Conservation (phyloP, 768 basidiomycete genomes). For the Tephrocybe sp. region DNA sequence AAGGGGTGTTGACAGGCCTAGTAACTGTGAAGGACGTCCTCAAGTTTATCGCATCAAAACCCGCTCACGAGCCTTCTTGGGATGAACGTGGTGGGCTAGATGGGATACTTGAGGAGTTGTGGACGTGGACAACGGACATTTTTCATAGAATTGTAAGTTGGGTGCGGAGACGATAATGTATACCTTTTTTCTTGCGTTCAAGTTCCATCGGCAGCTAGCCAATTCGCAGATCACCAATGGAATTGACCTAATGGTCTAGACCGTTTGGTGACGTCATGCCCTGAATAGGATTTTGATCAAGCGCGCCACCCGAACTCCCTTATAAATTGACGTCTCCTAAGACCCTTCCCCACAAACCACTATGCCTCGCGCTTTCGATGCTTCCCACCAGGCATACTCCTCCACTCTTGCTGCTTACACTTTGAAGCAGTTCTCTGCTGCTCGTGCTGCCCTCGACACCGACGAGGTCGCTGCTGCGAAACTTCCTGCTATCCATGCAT, state of each 20-base stretch:
- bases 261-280: constrained; percentile 7
- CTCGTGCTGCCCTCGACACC: constrained; percentile 31
- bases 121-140: constrained; percentile 50
- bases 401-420: constrained; percentile 50
- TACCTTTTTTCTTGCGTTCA: not conserved
- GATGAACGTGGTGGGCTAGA: constrained; percentile 66
- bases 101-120: constrained; percentile 59
- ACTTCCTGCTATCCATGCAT: constrained; percentile 34
- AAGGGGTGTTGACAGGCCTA: constrained; percentile 79
- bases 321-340: constrained; percentile 9
- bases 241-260: not conserved
- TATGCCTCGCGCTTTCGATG: constrained; percentile 20
- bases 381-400: constrained; percentile 39
- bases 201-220: no score
- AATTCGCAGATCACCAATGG: not conserved
- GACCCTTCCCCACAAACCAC: not conserved
- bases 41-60: constrained; percentile 71
- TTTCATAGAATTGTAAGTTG: constrained; percentile 35
- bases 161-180: constrained; percentile 34
- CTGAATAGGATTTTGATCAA: not conserved
- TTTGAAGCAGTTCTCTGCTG: constrained; percentile 42
- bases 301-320: constrained; percentile 9
- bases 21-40: constrained; percentile 97
- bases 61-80: constrained; percentile 54
- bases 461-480: constrained; percentile 35